A percentile compares a stretch with the other conserved stretches of the same genome.
Conservation (phyloP, 2,329 filamentous ascomycete genomes). For the Fusarium compactum region DNA sequence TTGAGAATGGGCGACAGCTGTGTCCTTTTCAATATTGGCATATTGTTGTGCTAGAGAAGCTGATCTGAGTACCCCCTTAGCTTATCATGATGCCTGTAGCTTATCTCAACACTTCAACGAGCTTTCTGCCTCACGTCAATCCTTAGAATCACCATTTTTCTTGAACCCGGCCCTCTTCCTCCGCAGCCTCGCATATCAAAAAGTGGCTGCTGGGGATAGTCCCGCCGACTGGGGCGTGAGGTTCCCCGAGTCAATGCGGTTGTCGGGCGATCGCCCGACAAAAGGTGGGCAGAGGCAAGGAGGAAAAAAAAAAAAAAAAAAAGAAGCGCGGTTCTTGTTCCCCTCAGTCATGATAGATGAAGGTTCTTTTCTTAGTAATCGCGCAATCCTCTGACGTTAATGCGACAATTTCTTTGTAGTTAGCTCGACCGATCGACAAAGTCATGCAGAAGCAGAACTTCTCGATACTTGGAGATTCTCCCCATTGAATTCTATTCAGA, state of each 20-base stretch:
- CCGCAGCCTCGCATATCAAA: slow-evolving; percentile 32
- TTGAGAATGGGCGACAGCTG: neutral
- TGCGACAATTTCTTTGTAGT: slow-evolving; percentile 14
- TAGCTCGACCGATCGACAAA: neutral
- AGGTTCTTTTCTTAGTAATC: slow-evolving; percentile 37
- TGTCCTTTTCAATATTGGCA: neutral
- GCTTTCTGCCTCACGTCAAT: neutral
- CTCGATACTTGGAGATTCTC: neutral
- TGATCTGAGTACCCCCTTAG: neutral
- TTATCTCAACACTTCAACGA: neutral
- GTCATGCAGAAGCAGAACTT: neutral
- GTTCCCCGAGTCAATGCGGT: slow-evolving; percentile 37
- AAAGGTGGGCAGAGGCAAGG: neutral
- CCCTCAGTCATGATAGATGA: slow-evolving; percentile 42
- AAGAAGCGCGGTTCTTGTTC: slow-evolving; percentile 8
- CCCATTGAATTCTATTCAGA: neutral
- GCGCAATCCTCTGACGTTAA: slow-evolving; percentile 32
- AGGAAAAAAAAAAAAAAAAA: slow-evolving; percentile 4
- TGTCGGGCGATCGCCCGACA: slow-evolving; percentile 49
- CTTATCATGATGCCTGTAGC: neutral
- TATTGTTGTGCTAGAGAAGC: neutral
- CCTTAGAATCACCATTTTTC: neutral
- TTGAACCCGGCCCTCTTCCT: neutral
- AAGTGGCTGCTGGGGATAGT: slow-evolving; percentile 21
- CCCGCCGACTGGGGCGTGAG: slow-evolving; percentile 28